phyloP scores from a whole-genome alignment of 352 stramenopile species.

The Phytophthora quininea region DNA sequence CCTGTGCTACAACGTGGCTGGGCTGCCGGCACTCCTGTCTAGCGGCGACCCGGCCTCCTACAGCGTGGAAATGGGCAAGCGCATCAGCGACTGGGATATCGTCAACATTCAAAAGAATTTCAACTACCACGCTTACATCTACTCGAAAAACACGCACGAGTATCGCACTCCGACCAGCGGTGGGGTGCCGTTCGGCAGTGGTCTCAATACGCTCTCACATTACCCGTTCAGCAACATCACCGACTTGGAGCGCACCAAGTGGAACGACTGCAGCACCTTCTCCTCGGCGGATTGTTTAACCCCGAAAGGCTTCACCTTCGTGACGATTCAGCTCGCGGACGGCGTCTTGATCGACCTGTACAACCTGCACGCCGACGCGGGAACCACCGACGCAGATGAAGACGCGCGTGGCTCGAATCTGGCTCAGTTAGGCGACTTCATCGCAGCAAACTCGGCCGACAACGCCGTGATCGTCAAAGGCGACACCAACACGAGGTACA shows the following conservation, averaged over 20 bases:
- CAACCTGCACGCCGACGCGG: constrained; percentile 54
- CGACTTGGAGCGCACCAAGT: constrained; percentile 45
- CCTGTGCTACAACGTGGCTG: constrained; percentile 35
- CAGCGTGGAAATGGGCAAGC: constrained; percentile 46
- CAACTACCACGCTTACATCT: constrained; percentile 43
- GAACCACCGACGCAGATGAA: constrained; percentile 33
- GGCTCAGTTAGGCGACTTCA: constrained; percentile 46
- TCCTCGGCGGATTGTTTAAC: constrained; percentile 52
- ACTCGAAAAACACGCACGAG: constrained; percentile 42
- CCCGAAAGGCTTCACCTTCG: constrained; percentile 51
- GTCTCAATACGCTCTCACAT: constrained; percentile 48
- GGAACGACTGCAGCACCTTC: constrained; percentile 46
- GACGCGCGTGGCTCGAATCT: constrained; percentile 41
- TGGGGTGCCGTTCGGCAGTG: constrained; percentile 44
- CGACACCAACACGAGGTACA: constrained; percentile 19
- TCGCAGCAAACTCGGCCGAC: constrained; percentile 46
- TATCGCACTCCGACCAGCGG: constrained; percentile 46
- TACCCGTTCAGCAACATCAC: constrained; percentile 39
- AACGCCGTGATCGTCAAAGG: constrained; percentile 49
- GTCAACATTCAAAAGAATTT: constrained; percentile 45
- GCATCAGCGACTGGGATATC: constrained; percentile 36
- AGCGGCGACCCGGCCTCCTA: constrained; percentile 43
- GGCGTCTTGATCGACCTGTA: constrained; percentile 48
- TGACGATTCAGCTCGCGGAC: constrained; percentile 48
- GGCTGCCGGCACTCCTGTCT: constrained; percentile 44